Evolutionary conservation across 805 yeast genomes (phyloP).

Genomic region (Cyberlindnera xishuangbannaensis): DNA sequence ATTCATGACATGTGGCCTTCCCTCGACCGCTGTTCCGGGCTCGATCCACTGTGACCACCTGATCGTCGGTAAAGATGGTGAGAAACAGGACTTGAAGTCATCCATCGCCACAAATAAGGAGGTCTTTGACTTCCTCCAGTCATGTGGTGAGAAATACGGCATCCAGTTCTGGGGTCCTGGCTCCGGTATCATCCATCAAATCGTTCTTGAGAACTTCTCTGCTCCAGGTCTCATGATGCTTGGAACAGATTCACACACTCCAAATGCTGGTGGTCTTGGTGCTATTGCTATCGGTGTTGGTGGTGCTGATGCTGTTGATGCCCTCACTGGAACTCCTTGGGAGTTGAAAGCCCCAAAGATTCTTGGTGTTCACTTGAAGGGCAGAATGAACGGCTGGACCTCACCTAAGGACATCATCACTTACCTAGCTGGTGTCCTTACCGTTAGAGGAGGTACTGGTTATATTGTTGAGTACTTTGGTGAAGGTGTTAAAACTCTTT

Average conservation of each 20-base stretch:
- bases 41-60: slow-evolving; percentile 98
- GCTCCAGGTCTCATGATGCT: slow-evolving; percentile 96
- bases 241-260: slow-evolving; percentile 98
- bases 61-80: slow-evolving; percentile 95
- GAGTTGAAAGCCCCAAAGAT: slow-evolving; percentile 96
- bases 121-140: slow-evolving; percentile 89
- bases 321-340: slow-evolving; percentile 96
- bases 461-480: slow-evolving; percentile 95
- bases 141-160: slow-evolving; percentile 92
- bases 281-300: slow-evolving; percentile 99
- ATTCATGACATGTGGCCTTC: slow-evolving; percentile 95
- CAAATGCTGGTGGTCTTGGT: slow-evolving; percentile 98
- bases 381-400: slow-evolving; percentile 87
- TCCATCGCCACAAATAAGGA: slow-evolving; percentile 87
- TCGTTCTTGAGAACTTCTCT: slow-evolving; percentile 92
- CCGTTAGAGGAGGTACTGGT: slow-evolving; percentile 99
- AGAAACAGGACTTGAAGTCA: slow-evolving; percentile 69
- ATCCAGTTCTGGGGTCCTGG: slow-evolving; percentile 99
- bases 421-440: slow-evolving; percentile 82
- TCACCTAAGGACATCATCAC: slow-evolving; percentile 97
- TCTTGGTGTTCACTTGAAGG: slow-evolving; percentile 90
- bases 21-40: slow-evolving; percentile 84
- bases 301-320: slow-evolving; percentile 99
- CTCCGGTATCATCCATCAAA: slow-evolving; percentile 97
- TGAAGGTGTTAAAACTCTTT: slow-evolving; percentile 80